Base-by-base conservation (phyloP, 2,329 filamentous ascomycete species). In the Herpotrichia juniperi region DNA sequence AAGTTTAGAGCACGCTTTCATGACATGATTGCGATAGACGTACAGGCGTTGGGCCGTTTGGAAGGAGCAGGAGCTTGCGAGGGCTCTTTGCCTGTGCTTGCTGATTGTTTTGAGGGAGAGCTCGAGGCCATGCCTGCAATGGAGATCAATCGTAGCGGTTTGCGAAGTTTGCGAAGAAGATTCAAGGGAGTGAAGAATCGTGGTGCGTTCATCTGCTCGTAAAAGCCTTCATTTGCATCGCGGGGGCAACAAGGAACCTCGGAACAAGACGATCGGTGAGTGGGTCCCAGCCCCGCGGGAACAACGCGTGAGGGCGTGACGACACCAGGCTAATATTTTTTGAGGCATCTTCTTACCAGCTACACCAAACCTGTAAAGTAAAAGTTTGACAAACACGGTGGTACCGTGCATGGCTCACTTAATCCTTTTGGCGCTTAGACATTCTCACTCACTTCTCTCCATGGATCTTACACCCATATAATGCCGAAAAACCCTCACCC, bases 401-500 rank as follows among this genome's bases (percentile, higher is more conserved):
- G n/a, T n/a, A n/a, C n/a, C n/a, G n/a, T n/a, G n/a, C n/a, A n/a
- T n/a, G n/a, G n/a, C n/a, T n/a, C n/a, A n/a, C n/a, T n/a, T n/a
- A n/a, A n/a, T n/a, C n/a, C n/a, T n/a, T n/a, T n/a, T n/a, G n/a
- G n/a, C n/a, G n/a, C n/a, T n/a, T n/a, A n/a, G n/a, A n/a, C n/a
- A n/a, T n/a, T n/a, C n/a, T 39, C 16, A 39, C 34, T 3, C 6
- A 19, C 17, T 9, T 17, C 34, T 17, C 34, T 39, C 34, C 34
- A 39, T 39, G 16, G 34, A 39, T 22, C 22, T 21, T 14, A 39
- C 34, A 22, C 37, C 19, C 25, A 24, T 19, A 25, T 30, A 35
- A 81, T 81, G 78, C 76, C 77, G 39, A 80, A 79, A 57, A 81
- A 81, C 64, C 74, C 77, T 45, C 78, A 80, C 56, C 73, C 76